A percentile compares a stretch with the other conserved stretches of the same genome.
phyloP scores from a whole-genome alignment of 179 eudicot species.

The Patellifolia procumbens region DNA sequence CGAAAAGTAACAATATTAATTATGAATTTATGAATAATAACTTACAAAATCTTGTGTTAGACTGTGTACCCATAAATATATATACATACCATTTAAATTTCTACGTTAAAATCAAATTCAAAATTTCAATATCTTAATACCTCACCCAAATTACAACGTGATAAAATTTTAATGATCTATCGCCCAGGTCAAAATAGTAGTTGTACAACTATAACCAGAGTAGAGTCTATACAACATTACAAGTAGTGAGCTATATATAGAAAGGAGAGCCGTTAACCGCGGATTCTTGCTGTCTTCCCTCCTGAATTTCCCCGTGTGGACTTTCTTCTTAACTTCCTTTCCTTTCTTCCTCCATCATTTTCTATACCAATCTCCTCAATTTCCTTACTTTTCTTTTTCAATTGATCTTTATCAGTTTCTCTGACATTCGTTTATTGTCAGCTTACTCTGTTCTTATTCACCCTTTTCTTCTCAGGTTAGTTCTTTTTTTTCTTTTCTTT shows the following conservation, averaged over 20 bases:
- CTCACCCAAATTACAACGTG: no score
- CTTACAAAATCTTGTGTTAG: no score
- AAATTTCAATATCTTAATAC: no score
- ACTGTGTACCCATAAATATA: no score
- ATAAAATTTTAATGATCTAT: no score
- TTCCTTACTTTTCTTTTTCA: neutral
- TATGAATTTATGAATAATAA: no score
- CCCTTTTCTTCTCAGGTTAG: conserved; percentile 16
- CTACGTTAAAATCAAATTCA: no score
- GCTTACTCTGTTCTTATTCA: conserved; percentile 19
- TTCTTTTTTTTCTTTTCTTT: neutral
- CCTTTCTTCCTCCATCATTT: neutral
- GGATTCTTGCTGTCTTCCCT: conserved; percentile 2
- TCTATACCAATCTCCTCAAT: neutral
- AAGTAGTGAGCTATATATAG: neutral
- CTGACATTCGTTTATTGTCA: neutral
- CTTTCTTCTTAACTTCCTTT: neutral
- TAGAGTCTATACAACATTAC: no score
- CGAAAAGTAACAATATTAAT: no score
- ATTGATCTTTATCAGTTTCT: neutral
- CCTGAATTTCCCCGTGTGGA: conserved; percentile 13
- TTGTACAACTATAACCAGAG: no score
- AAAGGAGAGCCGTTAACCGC: conserved; percentile 21
- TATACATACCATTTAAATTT: no score
- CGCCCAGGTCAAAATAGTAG: no score